Base-by-base conservation (phyloP, 2,329 filamentous ascomycete species). In the Fusarium virguliforme region DNA sequence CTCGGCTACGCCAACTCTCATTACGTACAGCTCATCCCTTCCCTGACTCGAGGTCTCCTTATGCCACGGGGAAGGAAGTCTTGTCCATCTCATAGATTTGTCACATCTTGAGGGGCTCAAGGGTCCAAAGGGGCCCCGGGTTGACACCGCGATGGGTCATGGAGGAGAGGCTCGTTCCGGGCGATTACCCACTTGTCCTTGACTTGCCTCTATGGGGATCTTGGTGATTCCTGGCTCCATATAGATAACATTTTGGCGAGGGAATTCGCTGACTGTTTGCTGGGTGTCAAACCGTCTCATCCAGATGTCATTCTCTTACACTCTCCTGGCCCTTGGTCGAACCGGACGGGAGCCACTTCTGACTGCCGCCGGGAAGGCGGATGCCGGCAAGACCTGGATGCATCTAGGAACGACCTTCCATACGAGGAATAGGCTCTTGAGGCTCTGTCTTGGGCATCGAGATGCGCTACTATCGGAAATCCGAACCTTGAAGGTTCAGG, bases 11-110 rank as follows among this genome's bases (percentile, higher is more conserved):
- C 15, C 37, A 57, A 30, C 57, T 51, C 24, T 62, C 37, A 72
- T 63, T 73, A 54, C 60, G 60, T 62, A 70, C 57, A 61, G 38
- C 48, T 34, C 30, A 43, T 55, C 56, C 34, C 34, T 30, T 64
- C 56, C 55, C 57, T 43, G 54, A 41, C 53, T 54, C 46, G 24
- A 30, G n/a, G 26, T 43, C 18, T 22, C 48, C 48, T 55, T 35
- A 22, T 61, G 50, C 32, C 18, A 13, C 9, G 35, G 37, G 59
- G 38, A 46, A 35, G 59, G 38, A 46, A 35, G 26, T 12, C 48
- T 56, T 18, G 24, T 53, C 15, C 46, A 40, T 53, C 48, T 22
- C 28, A 28, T 46, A 30, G 35, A 35, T 4, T 18, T 56, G 46
- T 54, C 15, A 54, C 28, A 30, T 43, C 28, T 26, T 10, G n/a